Evolutionary conservation across 2,329 filamentous ascomycete species (phyloP).

Genomic region (Ambrosiella cleistominuta): DNA sequence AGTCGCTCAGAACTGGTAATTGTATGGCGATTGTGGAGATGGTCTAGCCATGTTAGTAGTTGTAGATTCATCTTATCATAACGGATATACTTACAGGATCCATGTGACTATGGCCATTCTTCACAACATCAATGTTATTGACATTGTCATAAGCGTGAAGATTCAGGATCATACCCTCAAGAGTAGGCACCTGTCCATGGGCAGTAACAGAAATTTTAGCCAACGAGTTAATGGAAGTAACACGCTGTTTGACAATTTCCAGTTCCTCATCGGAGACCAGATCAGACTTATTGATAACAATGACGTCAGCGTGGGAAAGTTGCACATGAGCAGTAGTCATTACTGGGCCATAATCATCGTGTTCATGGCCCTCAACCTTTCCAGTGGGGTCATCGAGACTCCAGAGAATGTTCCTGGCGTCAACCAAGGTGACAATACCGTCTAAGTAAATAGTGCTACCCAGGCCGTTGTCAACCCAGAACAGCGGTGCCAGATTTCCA

Average conservation of each 20-base stretch:
- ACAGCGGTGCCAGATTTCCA: constrained; percentile 84
- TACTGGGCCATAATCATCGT: constrained; percentile 42
- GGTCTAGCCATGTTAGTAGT: constrained; percentile 31
- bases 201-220: constrained; percentile 71
- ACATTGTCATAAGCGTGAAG: constrained; percentile 85
- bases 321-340: constrained; percentile 90
- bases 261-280: constrained; percentile 57
- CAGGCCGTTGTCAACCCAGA: constrained; percentile 94
- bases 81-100: constrained; percentile 49
- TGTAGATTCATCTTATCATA: not conserved
- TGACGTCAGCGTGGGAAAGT: constrained; percentile 89
- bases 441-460: constrained; percentile 93
- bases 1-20: constrained; percentile 39
- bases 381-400: constrained; percentile 57
- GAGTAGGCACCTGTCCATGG: constrained; percentile 58
- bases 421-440: constrained; percentile 87
- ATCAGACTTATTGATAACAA: constrained; percentile 88
- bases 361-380: constrained; percentile 33
- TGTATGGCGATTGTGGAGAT: constrained; percentile 69
- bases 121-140: constrained; percentile 49
- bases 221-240: constrained; percentile 74
- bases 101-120: constrained; percentile 74
- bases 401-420: constrained; percentile 78
- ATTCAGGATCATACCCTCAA: constrained; percentile 77
- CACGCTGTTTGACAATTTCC: constrained; percentile 47